These are phyloP conservation scores for Aschersonia sp. DNA, from an alignment of 2,329 filamentous ascomycete genomes.

Conservation along the genomic window DNA sequence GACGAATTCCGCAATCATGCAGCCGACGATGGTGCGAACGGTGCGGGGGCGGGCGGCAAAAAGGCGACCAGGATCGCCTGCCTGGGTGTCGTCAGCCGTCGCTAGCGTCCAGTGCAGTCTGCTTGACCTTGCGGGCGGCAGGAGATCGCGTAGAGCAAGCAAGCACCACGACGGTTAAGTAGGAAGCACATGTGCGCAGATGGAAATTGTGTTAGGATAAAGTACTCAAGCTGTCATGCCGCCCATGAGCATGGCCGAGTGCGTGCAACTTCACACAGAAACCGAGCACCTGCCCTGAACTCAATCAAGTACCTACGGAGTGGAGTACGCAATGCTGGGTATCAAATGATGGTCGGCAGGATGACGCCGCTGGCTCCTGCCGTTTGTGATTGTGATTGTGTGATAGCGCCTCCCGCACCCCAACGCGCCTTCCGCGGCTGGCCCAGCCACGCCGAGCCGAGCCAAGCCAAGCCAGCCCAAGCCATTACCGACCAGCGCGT, in stretches of 20 bases:
- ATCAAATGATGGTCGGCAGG: not conserved
- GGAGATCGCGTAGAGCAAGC: not conserved
- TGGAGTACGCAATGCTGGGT: too few relatives aligned
- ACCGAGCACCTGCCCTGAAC: too few relatives aligned
- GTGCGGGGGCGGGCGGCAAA: not conserved
- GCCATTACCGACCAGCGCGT: not conserved
- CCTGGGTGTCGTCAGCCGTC: not conserved
- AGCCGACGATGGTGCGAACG: not conserved
- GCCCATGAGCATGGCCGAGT: too few relatives aligned
- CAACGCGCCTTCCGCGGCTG: not conserved
- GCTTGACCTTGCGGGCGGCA: not conserved
- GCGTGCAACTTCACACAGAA: too few relatives aligned
- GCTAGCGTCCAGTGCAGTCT: not conserved
- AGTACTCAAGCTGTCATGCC: too few relatives aligned
- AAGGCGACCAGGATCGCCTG: not conserved
- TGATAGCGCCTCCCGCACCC: not conserved
- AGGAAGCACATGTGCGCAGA: too few relatives aligned
- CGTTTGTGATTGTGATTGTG: not conserved
- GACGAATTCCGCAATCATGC: not conserved
- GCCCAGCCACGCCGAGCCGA: not conserved
- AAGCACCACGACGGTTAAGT: too few relatives aligned
- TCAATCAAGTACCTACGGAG: too few relatives aligned
- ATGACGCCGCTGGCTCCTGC: not conserved
- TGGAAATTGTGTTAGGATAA: too few relatives aligned
- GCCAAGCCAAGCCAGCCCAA: not conserved